Percentiles rank a stretch among this genome's conserved stretches.
These are phyloP conservation scores for Penicillium ochrochloron DNA, from an alignment of 495 filamentous ascomycete genomes.

Conservation along the genomic window DNA sequence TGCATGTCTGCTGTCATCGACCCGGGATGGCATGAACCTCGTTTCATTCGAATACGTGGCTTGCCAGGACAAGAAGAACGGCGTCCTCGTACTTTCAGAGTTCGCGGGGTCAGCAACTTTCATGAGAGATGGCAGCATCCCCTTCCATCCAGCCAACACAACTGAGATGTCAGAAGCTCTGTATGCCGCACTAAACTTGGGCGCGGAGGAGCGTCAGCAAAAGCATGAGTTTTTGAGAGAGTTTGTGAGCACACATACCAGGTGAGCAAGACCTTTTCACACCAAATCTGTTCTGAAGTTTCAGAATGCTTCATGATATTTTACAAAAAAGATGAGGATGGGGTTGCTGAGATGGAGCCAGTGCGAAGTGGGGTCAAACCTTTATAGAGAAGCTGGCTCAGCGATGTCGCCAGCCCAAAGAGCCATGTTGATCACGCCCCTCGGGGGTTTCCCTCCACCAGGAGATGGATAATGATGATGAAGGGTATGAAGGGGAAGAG, in stretches of 20 bases:
- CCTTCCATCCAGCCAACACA: slow-evolving; percentile 91
- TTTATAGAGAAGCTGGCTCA: slow-evolving; percentile 40
- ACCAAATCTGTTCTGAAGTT: neutral
- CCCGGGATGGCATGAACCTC: slow-evolving; percentile 96
- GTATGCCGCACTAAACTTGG: slow-evolving; percentile 82
- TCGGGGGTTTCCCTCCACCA: neutral
- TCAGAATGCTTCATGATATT: neutral
- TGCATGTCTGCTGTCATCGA: slow-evolving; percentile 87
- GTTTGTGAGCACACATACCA: slow-evolving; percentile 90
- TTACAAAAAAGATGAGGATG: neutral
- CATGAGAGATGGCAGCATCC: slow-evolving; percentile 75
- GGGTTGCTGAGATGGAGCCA: slow-evolving; percentile 17
- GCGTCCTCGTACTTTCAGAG: slow-evolving; percentile 89
- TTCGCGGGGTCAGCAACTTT: slow-evolving; percentile 90
- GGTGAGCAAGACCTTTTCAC: slow-evolving; percentile 41
- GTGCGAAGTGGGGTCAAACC: slow-evolving; percentile 44
- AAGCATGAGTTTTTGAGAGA: slow-evolving; percentile 80
- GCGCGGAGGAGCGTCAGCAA: slow-evolving; percentile 70
- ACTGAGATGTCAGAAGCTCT: slow-evolving; percentile 87
- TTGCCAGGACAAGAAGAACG: slow-evolving; percentile 79
- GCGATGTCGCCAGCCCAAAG: slow-evolving; percentile 16
- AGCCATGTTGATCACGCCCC: slow-evolving; percentile 17
- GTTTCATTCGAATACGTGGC: slow-evolving; percentile 97
- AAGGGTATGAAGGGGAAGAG: neutral
- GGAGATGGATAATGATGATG: neutral